These are phyloP conservation scores for Suillus paluster DNA, from an alignment of 768 basidiomycete species.

Conservation along the genomic window DNA sequence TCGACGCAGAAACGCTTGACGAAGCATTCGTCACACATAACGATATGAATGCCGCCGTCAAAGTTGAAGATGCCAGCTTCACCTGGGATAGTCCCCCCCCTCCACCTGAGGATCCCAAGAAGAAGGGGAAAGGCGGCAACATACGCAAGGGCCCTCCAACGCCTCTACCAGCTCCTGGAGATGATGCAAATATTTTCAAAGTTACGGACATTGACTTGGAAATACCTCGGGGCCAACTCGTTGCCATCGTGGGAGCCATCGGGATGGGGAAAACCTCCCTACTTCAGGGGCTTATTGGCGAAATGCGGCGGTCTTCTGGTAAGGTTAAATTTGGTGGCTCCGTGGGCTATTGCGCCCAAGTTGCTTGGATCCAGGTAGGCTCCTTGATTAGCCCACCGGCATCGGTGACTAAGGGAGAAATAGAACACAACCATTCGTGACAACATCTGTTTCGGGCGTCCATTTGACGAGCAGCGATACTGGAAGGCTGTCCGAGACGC, in stretches of 20 bases:
- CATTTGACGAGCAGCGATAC: slow-evolving; percentile 81
- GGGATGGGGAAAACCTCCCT: slow-evolving; percentile 62
- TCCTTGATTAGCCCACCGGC: slow-evolving; percentile 1
- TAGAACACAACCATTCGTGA: slow-evolving; percentile 86
- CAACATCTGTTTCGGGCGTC: slow-evolving; percentile 86
- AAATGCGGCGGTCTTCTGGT: slow-evolving; percentile 78
- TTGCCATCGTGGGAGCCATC: slow-evolving; percentile 83
- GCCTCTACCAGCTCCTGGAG: slow-evolving; percentile 37
- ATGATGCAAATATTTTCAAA: slow-evolving; percentile 56
- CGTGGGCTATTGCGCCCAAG: slow-evolving; percentile 84
- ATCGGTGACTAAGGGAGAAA: background rate
- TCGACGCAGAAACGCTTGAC: slow-evolving; percentile 78
- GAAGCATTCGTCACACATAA: slow-evolving; percentile 60
- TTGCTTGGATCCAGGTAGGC: slow-evolving; percentile 84
- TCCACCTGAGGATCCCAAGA: slow-evolving; percentile 40
- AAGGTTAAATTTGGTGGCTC: slow-evolving; percentile 73
- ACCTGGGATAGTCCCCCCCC: slow-evolving; percentile 85
- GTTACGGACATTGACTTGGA: slow-evolving; percentile 64
- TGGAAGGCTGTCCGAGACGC: slow-evolving; percentile 81
- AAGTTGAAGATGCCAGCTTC: slow-evolving; percentile 72
- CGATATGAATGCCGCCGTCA: slow-evolving; percentile 63
- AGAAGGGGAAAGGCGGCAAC: slow-evolving; percentile 8
- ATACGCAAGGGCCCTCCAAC: slow-evolving; percentile 18
- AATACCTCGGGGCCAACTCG: slow-evolving; percentile 77
- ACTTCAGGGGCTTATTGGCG: slow-evolving; percentile 76